These are phyloP conservation scores for Phlyctochytrium planicorne DNA, from an alignment of 192 early-diverging fungal species.

Conservation along the genomic window DNA sequence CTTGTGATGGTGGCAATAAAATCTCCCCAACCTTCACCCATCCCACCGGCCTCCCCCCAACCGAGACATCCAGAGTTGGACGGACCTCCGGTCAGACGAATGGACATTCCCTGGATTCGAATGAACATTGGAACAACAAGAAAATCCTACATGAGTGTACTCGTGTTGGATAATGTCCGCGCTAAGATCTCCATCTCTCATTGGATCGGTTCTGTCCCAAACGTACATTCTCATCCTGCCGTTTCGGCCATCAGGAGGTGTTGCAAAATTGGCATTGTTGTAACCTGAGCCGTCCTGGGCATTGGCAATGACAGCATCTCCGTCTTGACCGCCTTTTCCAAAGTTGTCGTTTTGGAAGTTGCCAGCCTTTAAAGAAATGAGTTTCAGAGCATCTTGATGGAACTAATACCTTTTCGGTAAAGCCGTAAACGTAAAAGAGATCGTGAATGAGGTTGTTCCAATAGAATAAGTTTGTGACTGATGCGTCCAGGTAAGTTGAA, in stretches of 20 bases:
- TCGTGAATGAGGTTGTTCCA: slow-evolving; percentile 92
- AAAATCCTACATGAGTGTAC: slow-evolving; percentile 69
- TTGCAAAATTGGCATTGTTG: slow-evolving; percentile 36
- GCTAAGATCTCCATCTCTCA: slow-evolving; percentile 86
- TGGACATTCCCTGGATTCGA: slow-evolving; percentile 63
- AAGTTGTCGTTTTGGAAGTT: slow-evolving; percentile 65
- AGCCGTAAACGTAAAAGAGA: slow-evolving; percentile 60
- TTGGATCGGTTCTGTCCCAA: slow-evolving; percentile 73
- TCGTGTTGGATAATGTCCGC: slow-evolving; percentile 93
- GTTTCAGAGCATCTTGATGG: too few species aligned
- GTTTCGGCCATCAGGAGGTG: slow-evolving; percentile 30
- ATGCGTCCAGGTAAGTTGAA: slow-evolving; percentile 69
- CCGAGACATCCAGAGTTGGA: slow-evolving; percentile 85
- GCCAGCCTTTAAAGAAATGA: too few species aligned
- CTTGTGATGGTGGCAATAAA: slow-evolving; percentile 82
- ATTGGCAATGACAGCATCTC: slow-evolving; percentile 58
- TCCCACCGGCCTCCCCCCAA: slow-evolving; percentile 84
- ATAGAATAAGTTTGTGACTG: slow-evolving; percentile 88
- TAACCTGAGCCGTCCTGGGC: slow-evolving; percentile 38
- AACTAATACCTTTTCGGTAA: slow-evolving; percentile 5
- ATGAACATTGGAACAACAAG: not conserved
- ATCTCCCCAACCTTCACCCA: slow-evolving; percentile 98
- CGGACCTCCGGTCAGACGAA: slow-evolving; percentile 88
- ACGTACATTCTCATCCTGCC: slow-evolving; percentile 95
- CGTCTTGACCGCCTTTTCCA: slow-evolving; percentile 27